Evolutionary conservation across 805 yeast genomes (phyloP).

Genomic region (Ogataea ganodermae): DNA sequence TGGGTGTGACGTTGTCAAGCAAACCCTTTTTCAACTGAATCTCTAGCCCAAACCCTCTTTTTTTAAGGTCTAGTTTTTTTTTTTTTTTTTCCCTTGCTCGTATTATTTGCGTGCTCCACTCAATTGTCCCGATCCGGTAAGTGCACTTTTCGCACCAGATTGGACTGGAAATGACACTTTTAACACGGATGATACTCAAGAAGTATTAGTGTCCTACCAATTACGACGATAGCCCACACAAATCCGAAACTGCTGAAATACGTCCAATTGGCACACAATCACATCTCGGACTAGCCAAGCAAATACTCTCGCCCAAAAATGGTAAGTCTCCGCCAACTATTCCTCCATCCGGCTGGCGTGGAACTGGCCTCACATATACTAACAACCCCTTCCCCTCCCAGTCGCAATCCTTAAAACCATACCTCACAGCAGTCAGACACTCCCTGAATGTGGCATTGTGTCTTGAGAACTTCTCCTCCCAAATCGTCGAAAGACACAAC

Average conservation of each 20-base stretch:
- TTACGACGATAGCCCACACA: neutral
- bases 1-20: neutral
- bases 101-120: constrained; percentile 8
- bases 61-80: neutral
- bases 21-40: neutral
- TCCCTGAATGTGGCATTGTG: constrained; percentile 93
- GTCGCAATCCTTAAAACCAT: constrained; percentile 98
- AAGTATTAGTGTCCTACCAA: neutral
- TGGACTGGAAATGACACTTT: constrained; percentile 4
- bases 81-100: neutral
- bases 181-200: too few relatives aligned
- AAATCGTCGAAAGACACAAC: constrained; percentile 94
- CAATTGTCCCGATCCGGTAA: constrained; percentile 10
- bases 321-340: constrained; percentile 6
- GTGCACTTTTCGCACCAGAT: constrained; percentile 2
- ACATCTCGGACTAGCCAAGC: neutral
- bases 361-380: neutral
- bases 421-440: constrained; percentile 87
- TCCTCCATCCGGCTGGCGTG: neutral
- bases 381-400: constrained; percentile 26
- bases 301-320: constrained; percentile 6
- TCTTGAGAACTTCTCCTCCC: constrained; percentile 91
- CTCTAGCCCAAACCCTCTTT: too few relatives aligned
- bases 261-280: constrained; percentile 1
- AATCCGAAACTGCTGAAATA: neutral